phyloP scores from a whole-genome alignment of 2,329 filamentous ascomycete species.

The Pseudogymnoascus verrucosus region DNA sequence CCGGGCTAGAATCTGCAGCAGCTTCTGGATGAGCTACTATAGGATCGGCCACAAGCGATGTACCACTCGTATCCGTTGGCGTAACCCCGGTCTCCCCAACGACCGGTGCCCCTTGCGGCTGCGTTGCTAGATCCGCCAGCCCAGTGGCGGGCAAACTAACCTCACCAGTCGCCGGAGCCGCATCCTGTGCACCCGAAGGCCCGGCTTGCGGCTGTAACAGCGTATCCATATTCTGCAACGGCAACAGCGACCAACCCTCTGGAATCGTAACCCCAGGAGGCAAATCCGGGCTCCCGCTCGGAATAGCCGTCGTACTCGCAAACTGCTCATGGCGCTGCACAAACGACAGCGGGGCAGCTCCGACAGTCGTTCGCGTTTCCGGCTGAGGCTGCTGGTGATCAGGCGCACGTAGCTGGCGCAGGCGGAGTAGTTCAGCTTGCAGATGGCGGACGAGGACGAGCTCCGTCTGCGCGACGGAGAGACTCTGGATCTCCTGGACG shows the following conservation, averaged over 20 bases:
- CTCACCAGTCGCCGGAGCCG: not conserved
- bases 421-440: slow-evolving; percentile 48
- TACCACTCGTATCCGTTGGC: not conserved
- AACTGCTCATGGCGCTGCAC: slow-evolving; percentile 39
- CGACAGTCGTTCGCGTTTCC: slow-evolving; percentile 12
- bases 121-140: not conserved
- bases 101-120: not conserved
- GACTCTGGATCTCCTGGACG: slow-evolving; percentile 54
- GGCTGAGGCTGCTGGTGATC: slow-evolving; percentile 8
- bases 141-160: not conserved
- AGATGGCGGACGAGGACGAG: slow-evolving; percentile 60
- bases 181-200: slow-evolving; percentile 9
- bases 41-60: not conserved
- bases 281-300: slow-evolving; percentile 51
- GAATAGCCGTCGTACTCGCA: slow-evolving; percentile 42
- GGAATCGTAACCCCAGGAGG: slow-evolving; percentile 58
- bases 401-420: not conserved
- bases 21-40: not conserved
- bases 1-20: not conserved
- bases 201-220: slow-evolving; percentile 14
- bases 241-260: slow-evolving; percentile 56
- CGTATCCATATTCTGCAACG: slow-evolving; percentile 42
- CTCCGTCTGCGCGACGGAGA: slow-evolving; percentile 60
- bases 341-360: slow-evolving; percentile 15
- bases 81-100: not conserved